A percentile compares a stretch with the other conserved stretches of the same genome.
Evolutionary conservation across 768 basidiomycete species (phyloP).

Genomic region (Lactarius psammicola): DNA sequence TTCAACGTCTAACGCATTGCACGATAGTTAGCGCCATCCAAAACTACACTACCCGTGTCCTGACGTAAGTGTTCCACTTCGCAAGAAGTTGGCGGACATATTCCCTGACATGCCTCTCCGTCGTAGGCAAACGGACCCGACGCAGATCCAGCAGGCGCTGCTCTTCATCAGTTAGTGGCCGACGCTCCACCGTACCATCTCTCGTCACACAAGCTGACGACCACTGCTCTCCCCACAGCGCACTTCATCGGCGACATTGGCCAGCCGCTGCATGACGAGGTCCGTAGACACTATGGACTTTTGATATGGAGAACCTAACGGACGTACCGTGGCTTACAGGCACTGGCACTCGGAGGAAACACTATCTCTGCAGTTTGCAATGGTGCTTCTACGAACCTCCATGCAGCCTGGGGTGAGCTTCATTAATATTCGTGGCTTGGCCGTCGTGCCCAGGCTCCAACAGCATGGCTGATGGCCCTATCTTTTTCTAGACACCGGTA

Average conservation of each 20-base stretch:
- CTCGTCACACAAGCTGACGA: neutral
- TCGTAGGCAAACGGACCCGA: constrained; percentile 36
- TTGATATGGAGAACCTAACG: neutral
- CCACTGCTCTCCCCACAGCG: neutral
- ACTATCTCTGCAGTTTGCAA: constrained; percentile 42
- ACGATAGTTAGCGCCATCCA: constrained; percentile 51
- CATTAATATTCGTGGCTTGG: too few species aligned
- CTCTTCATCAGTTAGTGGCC: constrained; percentile 44
- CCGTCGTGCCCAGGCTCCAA: too few species aligned
- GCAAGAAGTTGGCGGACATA: neutral
- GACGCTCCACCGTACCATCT: too few species aligned
- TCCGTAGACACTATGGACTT: neutral
- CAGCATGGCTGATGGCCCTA: neutral
- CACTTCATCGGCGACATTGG: constrained; percentile 49
- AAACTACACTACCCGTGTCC: constrained; percentile 53
- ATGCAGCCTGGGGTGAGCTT: constrained; percentile 33
- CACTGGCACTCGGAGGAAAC: constrained; percentile 45
- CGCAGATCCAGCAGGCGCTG: constrained; percentile 51
- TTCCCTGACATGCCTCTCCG: neutral
- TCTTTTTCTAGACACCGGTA: constrained; percentile 27
- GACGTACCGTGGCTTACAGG: constrained; percentile 26
- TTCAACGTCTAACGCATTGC: neutral
- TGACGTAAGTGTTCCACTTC: constrained; percentile 30
- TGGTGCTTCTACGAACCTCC: constrained; percentile 44
- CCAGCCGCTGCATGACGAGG: constrained; percentile 49